phyloP scores from a whole-genome alignment of 305 asterid genomes.

The Fraxinus velutina region DNA sequence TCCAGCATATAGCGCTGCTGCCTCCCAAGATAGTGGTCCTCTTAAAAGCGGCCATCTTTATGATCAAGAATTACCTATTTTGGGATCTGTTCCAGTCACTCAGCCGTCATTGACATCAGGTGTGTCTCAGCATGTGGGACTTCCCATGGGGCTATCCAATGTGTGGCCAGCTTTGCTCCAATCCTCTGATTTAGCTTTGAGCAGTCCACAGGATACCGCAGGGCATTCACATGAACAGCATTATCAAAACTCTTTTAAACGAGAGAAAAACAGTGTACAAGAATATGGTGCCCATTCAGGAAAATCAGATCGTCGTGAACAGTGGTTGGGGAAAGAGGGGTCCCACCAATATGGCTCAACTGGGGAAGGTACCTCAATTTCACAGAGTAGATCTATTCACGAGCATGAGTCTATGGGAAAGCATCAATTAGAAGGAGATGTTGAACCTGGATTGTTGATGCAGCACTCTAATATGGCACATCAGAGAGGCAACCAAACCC shows the following conservation, averaged over 20 bases:
- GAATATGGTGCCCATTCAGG: constrained; percentile 17
- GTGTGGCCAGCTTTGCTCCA: constrained; percentile 27
- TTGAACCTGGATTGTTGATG: constrained; percentile 22
- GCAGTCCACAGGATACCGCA: constrained; percentile 31
- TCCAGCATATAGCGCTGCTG: constrained; percentile 25
- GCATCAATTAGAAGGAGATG: constrained; percentile 22
- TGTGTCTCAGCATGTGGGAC: constrained; percentile 26
- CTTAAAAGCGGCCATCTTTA: background rate
- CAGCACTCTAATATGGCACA: constrained; percentile 31
- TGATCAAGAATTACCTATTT: constrained; percentile 23
- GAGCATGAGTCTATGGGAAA: constrained; percentile 26
- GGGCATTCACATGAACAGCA: constrained; percentile 30
- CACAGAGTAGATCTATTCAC: constrained; percentile 21
- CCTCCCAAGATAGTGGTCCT: constrained; percentile 25
- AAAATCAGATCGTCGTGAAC: constrained; percentile 27
- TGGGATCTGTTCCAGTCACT: constrained; percentile 26
- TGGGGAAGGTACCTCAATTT: constrained; percentile 21
- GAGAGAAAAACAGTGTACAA: constrained; percentile 19
- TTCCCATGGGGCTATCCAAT: constrained; percentile 23
- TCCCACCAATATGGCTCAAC: constrained; percentile 23
- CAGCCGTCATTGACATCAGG: constrained; percentile 26
- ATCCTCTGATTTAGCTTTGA: constrained; percentile 39
- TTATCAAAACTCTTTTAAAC: constrained; percentile 22
- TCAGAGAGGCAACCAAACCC: constrained; percentile 26
- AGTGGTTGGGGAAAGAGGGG: constrained; percentile 21